Evolutionary conservation across 2,329 filamentous ascomycete genomes (phyloP).

Genomic region (Aspergillus fructus): DNA sequence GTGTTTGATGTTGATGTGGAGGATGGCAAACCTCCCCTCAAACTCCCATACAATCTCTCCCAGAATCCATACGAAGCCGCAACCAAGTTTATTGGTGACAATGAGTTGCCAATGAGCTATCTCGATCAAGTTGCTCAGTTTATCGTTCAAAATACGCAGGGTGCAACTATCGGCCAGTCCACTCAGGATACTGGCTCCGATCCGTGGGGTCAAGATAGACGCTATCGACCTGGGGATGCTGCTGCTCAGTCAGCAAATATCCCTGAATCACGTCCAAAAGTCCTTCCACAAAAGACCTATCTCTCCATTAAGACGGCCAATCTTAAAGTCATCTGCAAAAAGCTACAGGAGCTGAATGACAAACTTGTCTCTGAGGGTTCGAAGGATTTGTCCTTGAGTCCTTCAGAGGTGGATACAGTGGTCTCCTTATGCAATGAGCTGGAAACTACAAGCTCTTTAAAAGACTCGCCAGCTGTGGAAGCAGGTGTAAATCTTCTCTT

Average conservation of each 20-base stretch:
- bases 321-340: slow-evolving; percentile 68
- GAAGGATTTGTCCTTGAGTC: slow-evolving; percentile 73
- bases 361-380: slow-evolving; percentile 67
- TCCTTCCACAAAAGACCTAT: slow-evolving; percentile 77
- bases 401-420: slow-evolving; percentile 66
- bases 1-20: slow-evolving; percentile 97
- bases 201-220: slow-evolving; percentile 73
- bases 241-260: slow-evolving; percentile 30
- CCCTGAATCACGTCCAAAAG: slow-evolving; percentile 52
- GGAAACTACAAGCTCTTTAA: slow-evolving; percentile 44
- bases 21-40: slow-evolving; percentile 86
- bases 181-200: slow-evolving; percentile 58
- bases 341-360: slow-evolving; percentile 70
- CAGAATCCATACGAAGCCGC: slow-evolving; percentile 92
- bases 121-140: slow-evolving; percentile 92
- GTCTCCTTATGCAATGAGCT: slow-evolving; percentile 62
- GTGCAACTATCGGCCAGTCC: slow-evolving; percentile 72
- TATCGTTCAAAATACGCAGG: slow-evolving; percentile 85
- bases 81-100: slow-evolving; percentile 84
- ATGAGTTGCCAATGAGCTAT: slow-evolving; percentile 83
- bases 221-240: slow-evolving; percentile 73
- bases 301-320: slow-evolving; percentile 75
- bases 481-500: slow-evolving; percentile 64
- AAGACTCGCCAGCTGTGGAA: slow-evolving; percentile 50
- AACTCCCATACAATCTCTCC: slow-evolving; percentile 89